These are phyloP conservation scores for Excoecaria agallocha DNA, from an alignment of 345 rosid genomes.

Conservation along the genomic window DNA sequence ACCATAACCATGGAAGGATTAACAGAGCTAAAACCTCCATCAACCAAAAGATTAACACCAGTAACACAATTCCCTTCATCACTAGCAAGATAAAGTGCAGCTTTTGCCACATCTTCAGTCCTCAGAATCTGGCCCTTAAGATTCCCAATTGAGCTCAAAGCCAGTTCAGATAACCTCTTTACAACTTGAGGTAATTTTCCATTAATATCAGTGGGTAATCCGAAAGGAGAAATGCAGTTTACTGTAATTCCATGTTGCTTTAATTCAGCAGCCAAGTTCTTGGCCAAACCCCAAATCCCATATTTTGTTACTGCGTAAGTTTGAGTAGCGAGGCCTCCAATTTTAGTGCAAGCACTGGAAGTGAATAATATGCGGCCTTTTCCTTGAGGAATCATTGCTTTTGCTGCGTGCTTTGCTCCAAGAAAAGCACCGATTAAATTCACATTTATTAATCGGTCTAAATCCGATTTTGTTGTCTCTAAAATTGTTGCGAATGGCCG, in stretches of 20 bases:
- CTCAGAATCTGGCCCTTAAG: constrained; percentile 23
- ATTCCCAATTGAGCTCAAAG: neutral
- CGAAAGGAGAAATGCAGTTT: constrained; percentile 12
- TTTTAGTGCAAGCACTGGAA: neutral
- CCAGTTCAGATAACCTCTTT: neutral
- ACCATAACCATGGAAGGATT: constrained; percentile 3
- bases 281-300: constrained; percentile 1
- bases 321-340: neutral
- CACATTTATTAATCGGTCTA: neutral
- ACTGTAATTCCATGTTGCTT: neutral
- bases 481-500: neutral
- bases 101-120: constrained; percentile 24
- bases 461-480: neutral
- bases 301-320: constrained; percentile 1
- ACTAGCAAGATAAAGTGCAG: constrained; percentile 29
- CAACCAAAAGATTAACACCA: constrained; percentile 27
- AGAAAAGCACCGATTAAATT: constrained; percentile 5
- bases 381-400: neutral
- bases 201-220: neutral
- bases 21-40: constrained; percentile 24
- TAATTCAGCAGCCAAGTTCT: constrained; percentile 8
- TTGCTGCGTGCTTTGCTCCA: constrained; percentile 6
- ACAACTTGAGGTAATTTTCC: neutral
- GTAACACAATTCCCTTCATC: constrained; percentile 29
- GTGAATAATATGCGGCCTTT: constrained; percentile 9